Percentiles rank a stretch among this genome's conserved stretches.
These are phyloP conservation scores for Penicillium crystallinum DNA, from an alignment of 495 filamentous ascomycete species.

Conservation along the genomic window DNA sequence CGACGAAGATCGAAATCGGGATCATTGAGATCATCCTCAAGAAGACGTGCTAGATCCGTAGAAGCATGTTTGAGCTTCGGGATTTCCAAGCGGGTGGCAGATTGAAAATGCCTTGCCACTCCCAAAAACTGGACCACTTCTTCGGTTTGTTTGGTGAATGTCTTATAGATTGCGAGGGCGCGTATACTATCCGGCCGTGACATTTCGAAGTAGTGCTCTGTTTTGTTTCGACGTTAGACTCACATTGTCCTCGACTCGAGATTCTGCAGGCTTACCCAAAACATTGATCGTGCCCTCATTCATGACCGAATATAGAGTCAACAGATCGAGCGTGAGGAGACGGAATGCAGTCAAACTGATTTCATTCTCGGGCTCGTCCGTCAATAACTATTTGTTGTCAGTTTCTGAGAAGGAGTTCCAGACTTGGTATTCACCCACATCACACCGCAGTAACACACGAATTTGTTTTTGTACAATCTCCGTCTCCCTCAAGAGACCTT, in stretches of 20 bases:
- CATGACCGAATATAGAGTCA: slow-evolving; percentile 88
- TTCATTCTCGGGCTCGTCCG: slow-evolving; percentile 90
- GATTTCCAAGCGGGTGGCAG: slow-evolving; percentile 86
- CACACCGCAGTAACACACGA: slow-evolving; percentile 77
- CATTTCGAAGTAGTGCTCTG: slow-evolving; percentile 98
- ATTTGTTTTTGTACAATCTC: slow-evolving; percentile 90
- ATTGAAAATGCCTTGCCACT: slow-evolving; percentile 82
- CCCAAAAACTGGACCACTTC: slow-evolving; percentile 86
- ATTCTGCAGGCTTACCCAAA: slow-evolving; percentile 57
- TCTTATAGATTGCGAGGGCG: slow-evolving; percentile 88
- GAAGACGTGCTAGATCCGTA: slow-evolving; percentile 76
- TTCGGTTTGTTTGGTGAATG: slow-evolving; percentile 88
- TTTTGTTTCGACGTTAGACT: slow-evolving; percentile 16
- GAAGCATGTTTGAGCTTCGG: slow-evolving; percentile 98
- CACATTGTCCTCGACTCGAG: not conserved
- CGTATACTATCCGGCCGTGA: slow-evolving; percentile 88
- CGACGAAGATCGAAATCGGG: slow-evolving; percentile 94
- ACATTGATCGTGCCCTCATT: slow-evolving; percentile 99
- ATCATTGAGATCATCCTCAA: slow-evolving; percentile 94
- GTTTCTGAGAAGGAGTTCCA: slow-evolving; percentile 15
- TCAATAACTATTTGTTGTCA: slow-evolving; percentile 62
- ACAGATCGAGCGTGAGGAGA: slow-evolving; percentile 81
- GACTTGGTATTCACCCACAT: slow-evolving; percentile 52
- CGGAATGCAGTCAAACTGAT: slow-evolving; percentile 96
- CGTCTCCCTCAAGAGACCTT: slow-evolving; percentile 87